phyloP scores from a whole-genome alignment of 306 rosid species.

The Myrica gale region DNA sequence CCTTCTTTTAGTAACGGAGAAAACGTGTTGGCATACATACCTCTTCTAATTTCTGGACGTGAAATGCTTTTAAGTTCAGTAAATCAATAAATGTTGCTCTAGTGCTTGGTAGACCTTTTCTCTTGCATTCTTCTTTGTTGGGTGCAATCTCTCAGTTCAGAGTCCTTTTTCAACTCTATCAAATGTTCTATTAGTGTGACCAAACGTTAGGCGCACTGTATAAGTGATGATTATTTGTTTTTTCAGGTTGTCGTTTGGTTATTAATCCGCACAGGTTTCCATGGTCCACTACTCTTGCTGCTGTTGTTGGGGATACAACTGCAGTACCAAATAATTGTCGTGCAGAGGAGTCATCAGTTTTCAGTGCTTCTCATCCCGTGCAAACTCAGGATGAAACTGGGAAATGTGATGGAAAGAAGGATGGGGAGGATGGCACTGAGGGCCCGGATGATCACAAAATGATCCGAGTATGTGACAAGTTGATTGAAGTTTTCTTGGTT shows the following conservation, averaged over 20 bases:
- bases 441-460: conserved; percentile 47
- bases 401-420: conserved; percentile 24
- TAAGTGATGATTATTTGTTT: conserved; percentile 18
- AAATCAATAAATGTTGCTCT: not conserved
- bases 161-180: not conserved
- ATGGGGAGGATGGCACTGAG: conserved; percentile 34
- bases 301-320: conserved; percentile 32
- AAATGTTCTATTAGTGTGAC: not conserved
- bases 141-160: not conserved
- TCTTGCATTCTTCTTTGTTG: not conserved
- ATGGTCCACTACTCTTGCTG: conserved; percentile 33
- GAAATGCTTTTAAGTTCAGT: too few relatives aligned
- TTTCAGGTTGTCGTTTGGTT: conserved; percentile 37
- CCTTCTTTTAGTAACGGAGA: too few relatives aligned
- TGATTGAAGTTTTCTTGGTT: conserved; percentile 83
- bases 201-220: not conserved
- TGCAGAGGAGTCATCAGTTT: conserved; percentile 30
- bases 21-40: too few relatives aligned
- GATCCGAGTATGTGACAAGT: conserved; percentile 70
- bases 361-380: conserved; percentile 26
- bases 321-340: conserved; percentile 26
- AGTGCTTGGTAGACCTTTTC: not conserved
- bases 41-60: too few relatives aligned
- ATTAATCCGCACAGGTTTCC: conserved; percentile 33
- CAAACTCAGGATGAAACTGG: conserved; percentile 2